Conservation (phyloP, 2,329 filamentous ascomycete species). For the Calonectria hongkongensis region DNA sequence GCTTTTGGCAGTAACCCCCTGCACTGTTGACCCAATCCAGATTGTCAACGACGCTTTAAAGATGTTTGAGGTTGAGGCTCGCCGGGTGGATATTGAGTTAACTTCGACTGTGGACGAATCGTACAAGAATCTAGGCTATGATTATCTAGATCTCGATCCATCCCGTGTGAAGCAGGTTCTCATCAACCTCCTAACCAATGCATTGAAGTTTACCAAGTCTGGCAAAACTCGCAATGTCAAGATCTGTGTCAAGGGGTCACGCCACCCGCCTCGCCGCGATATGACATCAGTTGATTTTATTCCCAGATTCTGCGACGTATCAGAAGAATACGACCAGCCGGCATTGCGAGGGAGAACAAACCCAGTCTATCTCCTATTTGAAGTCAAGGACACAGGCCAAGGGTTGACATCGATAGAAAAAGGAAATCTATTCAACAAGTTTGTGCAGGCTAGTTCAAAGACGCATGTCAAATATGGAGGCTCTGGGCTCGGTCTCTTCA, state of each 20-base stretch:
- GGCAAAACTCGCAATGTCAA: constrained; percentile 74
- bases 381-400: constrained; percentile 85
- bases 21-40: constrained; percentile 79
- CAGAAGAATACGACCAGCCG: constrained; percentile 61
- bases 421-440: constrained; percentile 84
- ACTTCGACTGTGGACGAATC: constrained; percentile 78
- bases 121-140: constrained; percentile 73
- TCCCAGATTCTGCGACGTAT: constrained; percentile 70
- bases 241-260: constrained; percentile 68
- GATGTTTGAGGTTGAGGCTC: constrained; percentile 86
- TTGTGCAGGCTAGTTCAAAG: constrained; percentile 84
- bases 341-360: constrained; percentile 61
- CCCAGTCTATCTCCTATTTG: constrained; percentile 80
- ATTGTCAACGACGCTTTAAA: constrained; percentile 81
- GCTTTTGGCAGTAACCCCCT: constrained; percentile 82
- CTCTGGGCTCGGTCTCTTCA: constrained; percentile 86
- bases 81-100: constrained; percentile 80
- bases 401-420: constrained; percentile 83
- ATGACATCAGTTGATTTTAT: constrained; percentile 76
- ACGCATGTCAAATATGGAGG: constrained; percentile 88
- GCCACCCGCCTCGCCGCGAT: constrained; percentile 61
- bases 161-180: constrained; percentile 85
- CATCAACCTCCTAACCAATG: constrained; percentile 88
- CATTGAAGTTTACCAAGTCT: constrained; percentile 86
- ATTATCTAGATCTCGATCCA: constrained; percentile 82